These are phyloP conservation scores for Colletotrichum gloeosporioides DNA, from an alignment of 2,329 filamentous ascomycete genomes.

Conservation along the genomic window DNA sequence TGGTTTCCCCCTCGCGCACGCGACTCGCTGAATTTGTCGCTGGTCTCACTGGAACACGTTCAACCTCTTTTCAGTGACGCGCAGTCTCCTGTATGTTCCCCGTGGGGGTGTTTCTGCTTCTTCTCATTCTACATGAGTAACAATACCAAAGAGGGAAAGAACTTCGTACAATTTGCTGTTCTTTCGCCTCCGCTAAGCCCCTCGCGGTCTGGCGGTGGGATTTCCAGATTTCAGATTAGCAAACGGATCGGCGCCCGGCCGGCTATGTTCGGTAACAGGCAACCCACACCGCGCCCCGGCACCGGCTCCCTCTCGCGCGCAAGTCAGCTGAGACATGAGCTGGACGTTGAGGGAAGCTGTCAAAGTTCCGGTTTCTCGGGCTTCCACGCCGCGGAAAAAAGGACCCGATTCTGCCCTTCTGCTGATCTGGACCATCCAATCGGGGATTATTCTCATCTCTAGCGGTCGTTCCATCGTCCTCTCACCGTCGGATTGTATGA, in stretches of 20 bases:
- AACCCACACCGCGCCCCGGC: neutral
- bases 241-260: neutral
- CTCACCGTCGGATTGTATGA: neutral
- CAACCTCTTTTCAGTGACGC: neutral
- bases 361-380: neutral
- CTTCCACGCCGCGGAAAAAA: neutral
- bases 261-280: conserved; percentile 14
- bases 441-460: conserved; percentile 1
- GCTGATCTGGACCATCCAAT: neutral
- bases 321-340: neutral
- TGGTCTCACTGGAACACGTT: neutral
- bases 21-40: conserved; percentile 14
- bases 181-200: neutral
- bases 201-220: neutral
- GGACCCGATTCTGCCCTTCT: neutral
- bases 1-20: neutral
- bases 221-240: neutral
- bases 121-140: neutral
- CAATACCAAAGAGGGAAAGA: neutral
- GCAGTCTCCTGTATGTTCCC: neutral
- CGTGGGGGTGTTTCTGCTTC: neutral
- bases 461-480: neutral
- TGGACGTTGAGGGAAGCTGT: neutral
- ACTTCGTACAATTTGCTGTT: neutral
- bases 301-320: neutral